These are phyloP conservation scores for Aspergillus fischeri DNA, from an alignment of 2,329 filamentous ascomycete species.

Conservation along the genomic window DNA sequence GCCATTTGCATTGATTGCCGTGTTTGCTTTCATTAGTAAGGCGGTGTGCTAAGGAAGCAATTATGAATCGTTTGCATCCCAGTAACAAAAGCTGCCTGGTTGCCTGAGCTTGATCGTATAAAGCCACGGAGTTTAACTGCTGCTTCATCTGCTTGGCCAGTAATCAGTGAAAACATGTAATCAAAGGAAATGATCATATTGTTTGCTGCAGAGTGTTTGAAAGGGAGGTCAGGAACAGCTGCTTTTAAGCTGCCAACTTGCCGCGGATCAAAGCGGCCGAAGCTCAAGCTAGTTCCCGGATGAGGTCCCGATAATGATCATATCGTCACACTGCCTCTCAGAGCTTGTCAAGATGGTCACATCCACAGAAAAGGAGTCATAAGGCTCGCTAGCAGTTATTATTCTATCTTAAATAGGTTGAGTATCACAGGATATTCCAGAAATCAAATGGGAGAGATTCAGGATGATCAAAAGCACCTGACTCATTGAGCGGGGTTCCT, in stretches of 20 bases:
- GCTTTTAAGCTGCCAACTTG: background rate
- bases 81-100: background rate
- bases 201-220: background rate
- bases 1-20: background rate
- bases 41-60: no score
- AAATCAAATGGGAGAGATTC: no score
- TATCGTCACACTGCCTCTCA: background rate
- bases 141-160: background rate
- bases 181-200: background rate
- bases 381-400: background rate
- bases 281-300: background rate
- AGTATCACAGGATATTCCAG: no score
- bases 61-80: no score
- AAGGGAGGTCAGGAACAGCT: background rate
- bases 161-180: background rate
- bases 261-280: background rate
- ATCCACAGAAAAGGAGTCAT: background rate
- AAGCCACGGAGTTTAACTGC: background rate
- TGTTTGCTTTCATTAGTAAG: background rate
- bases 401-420: no score
- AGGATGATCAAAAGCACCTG: slow-evolving; percentile 3
- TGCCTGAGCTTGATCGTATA: background rate
- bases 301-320: background rate
- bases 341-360: background rate
- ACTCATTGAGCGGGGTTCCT: slow-evolving; percentile 19